Conservation (phyloP, 2,329 filamentous ascomycete species). For the Tolypocladium inflatum region DNA sequence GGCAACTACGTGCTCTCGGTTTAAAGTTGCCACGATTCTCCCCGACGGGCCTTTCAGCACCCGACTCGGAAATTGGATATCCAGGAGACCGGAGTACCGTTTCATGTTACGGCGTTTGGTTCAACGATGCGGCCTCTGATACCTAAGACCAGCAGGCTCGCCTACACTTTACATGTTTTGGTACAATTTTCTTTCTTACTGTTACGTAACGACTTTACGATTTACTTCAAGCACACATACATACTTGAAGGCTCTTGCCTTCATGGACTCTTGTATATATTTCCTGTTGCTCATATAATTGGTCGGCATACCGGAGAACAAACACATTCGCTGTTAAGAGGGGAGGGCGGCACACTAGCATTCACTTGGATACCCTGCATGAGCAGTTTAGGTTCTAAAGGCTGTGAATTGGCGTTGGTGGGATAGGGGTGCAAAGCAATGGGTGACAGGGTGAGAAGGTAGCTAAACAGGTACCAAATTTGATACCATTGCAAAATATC, state of each 20-base stretch:
- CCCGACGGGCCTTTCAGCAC: not conserved
- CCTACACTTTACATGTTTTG: not conserved
- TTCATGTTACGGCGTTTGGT: not conserved
- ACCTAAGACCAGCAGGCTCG: not conserved
- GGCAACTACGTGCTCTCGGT: constrained; percentile 72
- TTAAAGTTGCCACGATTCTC: constrained; percentile 24
- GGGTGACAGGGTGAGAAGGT: not conserved
- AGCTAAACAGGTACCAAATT: not conserved
- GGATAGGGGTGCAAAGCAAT: constrained; percentile 2
- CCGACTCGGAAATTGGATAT: not conserved
- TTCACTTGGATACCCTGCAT: constrained; percentile 23
- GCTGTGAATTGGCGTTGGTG: constrained; percentile 16
- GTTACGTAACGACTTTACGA: constrained; percentile 3
- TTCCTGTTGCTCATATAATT: constrained; percentile 3
- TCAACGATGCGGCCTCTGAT: not conserved
- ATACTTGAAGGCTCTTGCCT: not conserved
- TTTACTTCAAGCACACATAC: not conserved
- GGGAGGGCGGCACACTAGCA: constrained; percentile 8
- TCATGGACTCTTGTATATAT: constrained; percentile 6
- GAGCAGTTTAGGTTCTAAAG: constrained; percentile 15
- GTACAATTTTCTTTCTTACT: not conserved
- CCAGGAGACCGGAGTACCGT: not conserved
- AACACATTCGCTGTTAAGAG: constrained; percentile 5
- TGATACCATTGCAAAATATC: not conserved
- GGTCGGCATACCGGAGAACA: not conserved